Evolutionary conservation across 2,329 filamentous ascomycete species (phyloP), one percentile per base, ranked within the genome.

Genomic region (Ophiostoma ulmi): DNA sequence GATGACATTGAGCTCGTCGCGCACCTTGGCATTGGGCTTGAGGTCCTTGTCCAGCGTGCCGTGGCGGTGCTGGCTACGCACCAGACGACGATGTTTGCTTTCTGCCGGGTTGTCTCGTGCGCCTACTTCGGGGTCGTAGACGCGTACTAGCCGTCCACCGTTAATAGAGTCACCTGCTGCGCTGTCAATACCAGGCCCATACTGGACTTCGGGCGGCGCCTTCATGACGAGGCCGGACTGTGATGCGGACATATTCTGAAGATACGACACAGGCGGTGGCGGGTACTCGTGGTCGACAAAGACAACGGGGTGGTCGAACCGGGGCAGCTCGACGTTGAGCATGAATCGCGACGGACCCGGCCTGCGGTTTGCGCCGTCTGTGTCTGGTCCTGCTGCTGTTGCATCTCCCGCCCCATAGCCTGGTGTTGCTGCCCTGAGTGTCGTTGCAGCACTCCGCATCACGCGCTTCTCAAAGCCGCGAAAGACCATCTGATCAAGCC

Each of bases 401-500:
- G 85, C 22, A 76, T 76, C 48, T 2, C 13, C 7, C 74, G 72
- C 39, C 69, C 74, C 69, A 78, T 79, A 70, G 79, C 79, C 76
- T 83, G 82, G 36, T 82, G 82, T 74, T 87, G 83, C 36, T 83
- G 81, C 22, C 77, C 87, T 90, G 75, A 87, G 82, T 0, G 88
- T 88, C 58, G 86, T 85, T 75, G 85, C 87, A 48, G 91, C 88
- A 13, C 87, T 87, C 20, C 36, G 63, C 63, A 65, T 39, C 1
- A 90, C 87, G 71, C 88, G 85, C 80, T 91, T 95, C 81, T 97
- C 94, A 72, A 97, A 90, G 69, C 91, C 91, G 58, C 94, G 89
- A 78, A 97, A 99, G 2, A 97, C 94, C 75, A 98, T 86, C 76
- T 95, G 92, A 78, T 99, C 95, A 63, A 99, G 86, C 96, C 95